Evolutionary conservation across 805 yeast species (phyloP).

Genomic region (Starmerella ratchasimensis): DNA sequence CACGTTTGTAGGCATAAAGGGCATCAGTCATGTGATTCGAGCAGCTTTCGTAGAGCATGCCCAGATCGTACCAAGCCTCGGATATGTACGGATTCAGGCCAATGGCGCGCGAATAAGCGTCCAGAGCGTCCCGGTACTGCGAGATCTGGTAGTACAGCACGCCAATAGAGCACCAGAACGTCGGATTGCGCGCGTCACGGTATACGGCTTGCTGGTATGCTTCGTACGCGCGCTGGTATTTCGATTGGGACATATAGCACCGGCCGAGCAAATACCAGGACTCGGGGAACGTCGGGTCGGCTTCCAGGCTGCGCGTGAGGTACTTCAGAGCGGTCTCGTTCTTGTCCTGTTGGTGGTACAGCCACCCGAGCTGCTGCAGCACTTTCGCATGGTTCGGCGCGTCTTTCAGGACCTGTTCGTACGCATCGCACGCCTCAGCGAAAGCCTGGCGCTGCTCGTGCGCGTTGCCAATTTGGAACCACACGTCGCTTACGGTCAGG

Average conservation of each 20-base stretch:
- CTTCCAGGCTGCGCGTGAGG: slow-evolving; percentile 73
- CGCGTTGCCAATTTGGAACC: slow-evolving; percentile 97
- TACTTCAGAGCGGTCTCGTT: slow-evolving; percentile 72
- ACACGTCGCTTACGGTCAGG: slow-evolving; percentile 87
- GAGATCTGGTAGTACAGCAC: slow-evolving; percentile 91
- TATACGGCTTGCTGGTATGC: slow-evolving; percentile 98
- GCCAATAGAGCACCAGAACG: slow-evolving; percentile 94
- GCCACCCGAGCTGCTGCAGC: slow-evolving; percentile 87
- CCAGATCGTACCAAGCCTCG: slow-evolving; percentile 98
- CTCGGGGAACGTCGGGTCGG: slow-evolving; percentile 84
- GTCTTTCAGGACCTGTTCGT: slow-evolving; percentile 77
- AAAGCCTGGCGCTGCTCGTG: slow-evolving; percentile 88
- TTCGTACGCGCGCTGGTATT: slow-evolving; percentile 91
- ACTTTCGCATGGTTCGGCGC: slow-evolving; percentile 94
- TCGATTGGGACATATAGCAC: slow-evolving; percentile 91
- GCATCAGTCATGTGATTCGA: slow-evolving; percentile 93
- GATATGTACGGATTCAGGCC: slow-evolving; percentile 88
- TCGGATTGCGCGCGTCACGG: slow-evolving; percentile 90
- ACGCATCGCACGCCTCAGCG: slow-evolving; percentile 85
- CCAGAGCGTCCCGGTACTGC: slow-evolving; percentile 92
- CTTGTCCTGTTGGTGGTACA: slow-evolving; percentile 61
- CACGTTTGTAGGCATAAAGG: slow-evolving; percentile 90
- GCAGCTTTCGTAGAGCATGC: slow-evolving; percentile 93
- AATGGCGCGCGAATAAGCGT: slow-evolving; percentile 94
- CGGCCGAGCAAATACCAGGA: slow-evolving; percentile 96